Percentiles rank a stretch among this genome's conserved stretches.
phyloP scores from a whole-genome alignment of 495 filamentous ascomycete genomes.

The Xylaria grammica region DNA sequence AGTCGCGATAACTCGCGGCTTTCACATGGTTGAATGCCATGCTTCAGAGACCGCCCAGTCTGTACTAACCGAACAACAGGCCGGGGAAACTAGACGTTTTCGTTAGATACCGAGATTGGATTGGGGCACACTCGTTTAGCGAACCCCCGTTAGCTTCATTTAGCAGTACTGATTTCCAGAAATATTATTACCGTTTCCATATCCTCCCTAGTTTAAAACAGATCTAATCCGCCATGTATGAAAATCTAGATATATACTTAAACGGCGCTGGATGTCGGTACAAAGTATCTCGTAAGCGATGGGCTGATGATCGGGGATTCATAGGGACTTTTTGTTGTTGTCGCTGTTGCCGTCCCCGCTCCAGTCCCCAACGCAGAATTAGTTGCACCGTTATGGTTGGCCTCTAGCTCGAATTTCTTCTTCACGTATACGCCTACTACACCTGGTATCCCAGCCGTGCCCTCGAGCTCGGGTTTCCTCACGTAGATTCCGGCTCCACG shows the following conservation, averaged over 20 bases:
- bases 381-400: neutral
- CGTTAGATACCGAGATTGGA: too few species aligned
- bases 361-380: neutral
- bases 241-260: neutral
- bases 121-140: too few species aligned
- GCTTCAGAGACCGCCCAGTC: too few species aligned
- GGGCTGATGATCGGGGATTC: neutral
- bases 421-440: constrained; percentile 2
- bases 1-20: too few species aligned
- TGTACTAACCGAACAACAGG: too few species aligned
- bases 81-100: too few species aligned
- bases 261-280: neutral
- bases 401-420: constrained; percentile 13
- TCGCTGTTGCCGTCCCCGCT: neutral
- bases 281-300: neutral
- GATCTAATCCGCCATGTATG: neutral
- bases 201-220: too few species aligned
- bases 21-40: too few species aligned
- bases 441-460: neutral
- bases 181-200: too few species aligned
- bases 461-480: constrained; percentile 18
- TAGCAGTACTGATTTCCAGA: too few species aligned
- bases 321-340: too few species aligned
- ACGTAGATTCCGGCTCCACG: constrained; percentile 8
- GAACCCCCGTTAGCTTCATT: too few species aligned